Base-by-base conservation (phyloP, 2,329 filamentous ascomycete genomes). In the Diaporthe ilicicola region DNA sequence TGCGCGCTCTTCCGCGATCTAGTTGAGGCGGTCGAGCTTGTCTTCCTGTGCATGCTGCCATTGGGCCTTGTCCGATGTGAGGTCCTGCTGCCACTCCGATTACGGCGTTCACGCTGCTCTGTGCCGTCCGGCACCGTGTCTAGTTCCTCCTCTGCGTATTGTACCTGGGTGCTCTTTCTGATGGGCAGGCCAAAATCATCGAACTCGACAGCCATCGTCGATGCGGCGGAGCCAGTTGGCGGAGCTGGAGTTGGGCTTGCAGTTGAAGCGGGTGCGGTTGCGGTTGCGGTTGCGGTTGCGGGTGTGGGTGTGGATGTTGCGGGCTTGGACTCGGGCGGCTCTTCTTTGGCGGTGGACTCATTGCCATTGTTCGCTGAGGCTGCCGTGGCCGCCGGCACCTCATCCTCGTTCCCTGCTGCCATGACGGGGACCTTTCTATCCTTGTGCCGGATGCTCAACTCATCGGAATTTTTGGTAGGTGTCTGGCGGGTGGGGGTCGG, bases 181-280 rank as follows among this genome's bases (percentile, higher is more conserved):
- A 92, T 86, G 22, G 91, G 91, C 74, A 94, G 82, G 64, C 92
- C 92, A 78, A 93, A 94, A 74, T 94, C 92, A 79, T 94, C 92
- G 71, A 90, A 82, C 76, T 91, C 89, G 62, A 61, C 53, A 50
- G 34, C 67, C 54, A 64, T 68, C 5, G 65, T 46, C 10, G 51
- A 64, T 27, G 59, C 19, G 29, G 37, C 66, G 51, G 27, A 6
- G 39, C n/a, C 51, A 46, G 51, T n/a, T 27, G 37, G 46, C 37
- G 27, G 19, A 13, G 48, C 37, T 24, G 48, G 27, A n/a, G 53
- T 24, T 44, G 39, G 27, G 56, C 39, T 62, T 9, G 39, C 39
- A 34, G 42, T 46, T 62, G 42, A 9, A 29, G 59, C 42, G 48
- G 59, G 15, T 37, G 59, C n/a, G 29, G 59, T 12, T 15, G 37